Evolutionary conservation across 2,329 filamentous ascomycete species (phyloP), one percentile per base, ranked within the genome.

Genomic region (Neopestalotiopsis sp.): DNA sequence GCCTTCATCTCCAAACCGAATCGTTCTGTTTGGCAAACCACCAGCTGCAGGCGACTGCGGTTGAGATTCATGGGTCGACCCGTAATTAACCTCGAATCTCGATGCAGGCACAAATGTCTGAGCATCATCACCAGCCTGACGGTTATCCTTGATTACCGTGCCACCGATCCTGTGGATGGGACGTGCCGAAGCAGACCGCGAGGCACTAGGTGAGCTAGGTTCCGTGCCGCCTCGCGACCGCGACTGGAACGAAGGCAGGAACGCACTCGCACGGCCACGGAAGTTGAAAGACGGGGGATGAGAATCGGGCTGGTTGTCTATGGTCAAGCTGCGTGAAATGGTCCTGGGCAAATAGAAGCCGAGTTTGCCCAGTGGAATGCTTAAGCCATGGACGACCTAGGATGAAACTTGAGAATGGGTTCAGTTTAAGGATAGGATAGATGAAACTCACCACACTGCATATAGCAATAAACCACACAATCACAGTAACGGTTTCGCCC

Each of bases 391-490:
- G 3, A 96, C 91, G 56, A 95, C 82, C 90, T 90, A 68, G 32
- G 40, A 24, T 14, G 38, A 53, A 61, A 34, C 40, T 28, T 68
- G 49, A 12, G 20, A 59, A 24, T 7, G 34, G 5, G 24, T 53
- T 42, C 69, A 61, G 59, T 5, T 5, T 1, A 10, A 58, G n/a
- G n/a, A 4, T 7, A 17, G 56, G 38, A 4, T 42, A 56, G 13
- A 14, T 20, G 7, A n/a, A 28, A 85, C 90, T 85, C 82, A 94
- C 92, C 70, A 97, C 91, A 72, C 93, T 96, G 80, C 92, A 95
- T 24, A 96, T 89, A 9, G 89, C 87, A 65, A 97, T 80, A 75
- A 97, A 97, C 94, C 94, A 97, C 20, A 97, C 91, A 0, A 97
- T 88, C 0, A 95, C 85, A 1, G 84, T 85, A 66, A 94, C 87